Evolutionary conservation across 2,329 filamentous ascomycete species (phyloP), one percentile per base, ranked within the genome.

Genomic region (Cordyceps cateniannulata): DNA sequence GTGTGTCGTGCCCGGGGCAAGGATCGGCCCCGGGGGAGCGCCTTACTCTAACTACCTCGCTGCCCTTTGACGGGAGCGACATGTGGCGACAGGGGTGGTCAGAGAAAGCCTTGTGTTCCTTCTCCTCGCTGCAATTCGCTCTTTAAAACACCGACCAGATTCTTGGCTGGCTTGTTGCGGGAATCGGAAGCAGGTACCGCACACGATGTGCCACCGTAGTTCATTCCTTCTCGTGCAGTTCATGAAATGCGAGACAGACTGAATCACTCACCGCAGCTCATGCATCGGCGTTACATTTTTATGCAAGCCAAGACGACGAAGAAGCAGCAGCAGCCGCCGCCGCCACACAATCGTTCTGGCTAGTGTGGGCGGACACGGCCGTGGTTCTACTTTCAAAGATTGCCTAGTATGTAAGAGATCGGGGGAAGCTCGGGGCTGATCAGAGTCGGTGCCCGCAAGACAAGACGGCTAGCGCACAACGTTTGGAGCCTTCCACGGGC

Each of bases 61-160:
- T 51, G 47, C 20, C 35, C 27, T 59, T 52, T 45, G 48, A 35
- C 56, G 56, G 56, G 56, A 59, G 48, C 32, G 38, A 44, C 56
- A 52, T 51, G 56, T 59, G 56, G 56, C 56, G 25, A 45, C 56
- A 59, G 56, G 56, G 56, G 56, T 51, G 25, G 2, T 14, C 32
- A 5, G 35, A 22, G 56, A 44, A 3, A 40, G 38, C 27, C 32
- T 20, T n/a, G 18, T n/a, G 16, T 7, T 20, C 27, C 22, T 10
- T 10, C 29, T 32, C 29, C 5, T 32, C 29, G 29, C 29, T 32
- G 29, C 29, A 32, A 29, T 42, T 59, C 48, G 56, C 56, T 52
- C 56, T 59, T 35, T 35, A 22, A 59, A 52, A 59, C 56, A 52
- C 47, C 14, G 48, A 20, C 42, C 44, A 38, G 20, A 18, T 18